These are phyloP conservation scores for Emydomyces testavorans DNA, from an alignment of 2,329 filamentous ascomycete species.

Conservation along the genomic window DNA sequence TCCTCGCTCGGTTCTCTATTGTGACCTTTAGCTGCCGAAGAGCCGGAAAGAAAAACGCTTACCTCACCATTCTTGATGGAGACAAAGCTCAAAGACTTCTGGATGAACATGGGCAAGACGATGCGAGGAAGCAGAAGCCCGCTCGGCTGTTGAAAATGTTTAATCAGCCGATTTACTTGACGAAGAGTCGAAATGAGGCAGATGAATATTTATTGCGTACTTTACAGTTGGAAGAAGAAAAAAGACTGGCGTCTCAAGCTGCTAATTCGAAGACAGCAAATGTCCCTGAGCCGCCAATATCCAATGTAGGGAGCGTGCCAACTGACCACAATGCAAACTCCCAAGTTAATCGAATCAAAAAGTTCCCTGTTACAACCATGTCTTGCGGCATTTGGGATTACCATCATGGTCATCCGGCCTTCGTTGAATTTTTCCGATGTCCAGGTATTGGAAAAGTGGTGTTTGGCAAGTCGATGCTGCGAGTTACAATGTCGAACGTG, in stretches of 20 bases:
- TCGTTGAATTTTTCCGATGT: slow-evolving; percentile 25
- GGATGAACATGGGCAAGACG: slow-evolving; percentile 16
- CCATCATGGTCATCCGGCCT: slow-evolving; percentile 29
- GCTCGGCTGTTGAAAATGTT: slow-evolving; percentile 16
- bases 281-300: slow-evolving; percentile 4
- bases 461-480: slow-evolving; percentile 37
- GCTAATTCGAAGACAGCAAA: background rate
- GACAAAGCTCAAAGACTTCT: slow-evolving; percentile 17
- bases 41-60: slow-evolving; percentile 17
- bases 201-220: slow-evolving; percentile 16
- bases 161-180: slow-evolving; percentile 16
- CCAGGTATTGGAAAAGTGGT: slow-evolving; percentile 21
- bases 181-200: slow-evolving; percentile 15
- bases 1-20: slow-evolving; percentile 18
- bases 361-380: slow-evolving; percentile 21
- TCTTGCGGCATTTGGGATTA: slow-evolving; percentile 43
- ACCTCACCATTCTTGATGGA: slow-evolving; percentile 19
- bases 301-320: slow-evolving; percentile 2
- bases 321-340: slow-evolving; percentile 3
- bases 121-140: slow-evolving; percentile 8
- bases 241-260: slow-evolving; percentile 7
- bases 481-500: slow-evolving; percentile 32
- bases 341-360: slow-evolving; percentile 10
- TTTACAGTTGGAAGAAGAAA: slow-evolving; percentile 17
- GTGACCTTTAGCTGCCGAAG: slow-evolving; percentile 19